phyloP scores from a whole-genome alignment of 2,329 filamentous ascomycete genomes.

The Penicillium sp. region DNA sequence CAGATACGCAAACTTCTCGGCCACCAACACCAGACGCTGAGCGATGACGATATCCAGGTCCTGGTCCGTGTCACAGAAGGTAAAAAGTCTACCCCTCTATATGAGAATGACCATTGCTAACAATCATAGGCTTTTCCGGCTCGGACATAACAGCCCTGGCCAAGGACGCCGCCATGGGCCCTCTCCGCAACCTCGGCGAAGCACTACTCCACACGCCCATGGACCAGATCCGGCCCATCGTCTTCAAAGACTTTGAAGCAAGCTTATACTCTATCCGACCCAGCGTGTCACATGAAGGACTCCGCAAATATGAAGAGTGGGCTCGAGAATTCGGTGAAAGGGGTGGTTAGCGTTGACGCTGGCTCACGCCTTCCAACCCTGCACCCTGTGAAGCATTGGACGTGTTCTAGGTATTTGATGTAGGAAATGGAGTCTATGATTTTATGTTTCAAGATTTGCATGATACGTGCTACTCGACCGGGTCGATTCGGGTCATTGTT shows the following conservation, averaged over 20 bases:
- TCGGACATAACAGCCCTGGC: slow-evolving; percentile 95
- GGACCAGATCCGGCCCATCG: slow-evolving; percentile 89
- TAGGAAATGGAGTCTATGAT: neutral
- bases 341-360: slow-evolving; percentile 58
- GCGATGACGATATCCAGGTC: slow-evolving; percentile 66
- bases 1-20: slow-evolving; percentile 78
- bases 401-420: neutral
- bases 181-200: slow-evolving; percentile 84
- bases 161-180: slow-evolving; percentile 98
- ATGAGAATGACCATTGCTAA: neutral
- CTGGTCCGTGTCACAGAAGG: slow-evolving; percentile 83
- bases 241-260: slow-evolving; percentile 75
- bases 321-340: slow-evolving; percentile 88
- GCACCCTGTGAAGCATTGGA: neutral
- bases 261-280: slow-evolving; percentile 83
- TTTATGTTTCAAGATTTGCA: neutral
- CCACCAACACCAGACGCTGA: slow-evolving; percentile 81
- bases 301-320: slow-evolving; percentile 93
- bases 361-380: neutral
- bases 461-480: neutral
- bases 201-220: slow-evolving; percentile 85
- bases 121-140: slow-evolving; percentile 78
- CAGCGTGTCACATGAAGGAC: slow-evolving; percentile 78
- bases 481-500: neutral
- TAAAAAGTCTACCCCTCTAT: slow-evolving; percentile 36